Evolutionary conservation across 129 eudicot species (phyloP).

Genomic region (Saposhnikovia divaricata): DNA sequence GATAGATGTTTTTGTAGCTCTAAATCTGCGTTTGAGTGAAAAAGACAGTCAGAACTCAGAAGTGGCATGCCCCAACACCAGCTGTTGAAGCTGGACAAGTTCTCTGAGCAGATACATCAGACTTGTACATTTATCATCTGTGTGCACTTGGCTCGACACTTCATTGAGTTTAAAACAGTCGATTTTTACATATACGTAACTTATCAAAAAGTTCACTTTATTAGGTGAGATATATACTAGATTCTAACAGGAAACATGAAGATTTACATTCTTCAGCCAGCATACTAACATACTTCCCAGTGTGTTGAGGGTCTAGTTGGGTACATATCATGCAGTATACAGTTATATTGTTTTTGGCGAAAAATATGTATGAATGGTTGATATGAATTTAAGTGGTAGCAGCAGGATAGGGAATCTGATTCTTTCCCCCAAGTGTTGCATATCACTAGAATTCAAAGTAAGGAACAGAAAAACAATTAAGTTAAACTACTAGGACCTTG

Average conservation of each 20-base stretch:
- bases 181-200: not conserved
- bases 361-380: not conserved
- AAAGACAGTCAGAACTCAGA: not conserved
- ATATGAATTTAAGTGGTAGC: not conserved
- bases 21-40: not conserved
- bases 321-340: not conserved
- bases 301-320: not conserved
- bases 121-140: not conserved
- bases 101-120: not conserved
- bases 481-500: not conserved
- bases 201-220: not conserved
- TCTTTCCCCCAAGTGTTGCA: constrained; percentile 8
- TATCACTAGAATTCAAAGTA: not conserved
- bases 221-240: not conserved
- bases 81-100: not conserved
- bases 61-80: too few relatives aligned
- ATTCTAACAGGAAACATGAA: not conserved
- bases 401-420: constrained; percentile 9
- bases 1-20: not conserved
- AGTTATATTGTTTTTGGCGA: not conserved
- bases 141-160: not conserved
- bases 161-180: not conserved
- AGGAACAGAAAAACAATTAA: not conserved
- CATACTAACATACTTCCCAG: not conserved
- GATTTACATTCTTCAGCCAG: not conserved